A percentile compares a stretch with the other conserved stretches of the same genome.
Conservation (phyloP, 1,284 basidiomycete species). For the Heterobasidion annosum region DNA sequence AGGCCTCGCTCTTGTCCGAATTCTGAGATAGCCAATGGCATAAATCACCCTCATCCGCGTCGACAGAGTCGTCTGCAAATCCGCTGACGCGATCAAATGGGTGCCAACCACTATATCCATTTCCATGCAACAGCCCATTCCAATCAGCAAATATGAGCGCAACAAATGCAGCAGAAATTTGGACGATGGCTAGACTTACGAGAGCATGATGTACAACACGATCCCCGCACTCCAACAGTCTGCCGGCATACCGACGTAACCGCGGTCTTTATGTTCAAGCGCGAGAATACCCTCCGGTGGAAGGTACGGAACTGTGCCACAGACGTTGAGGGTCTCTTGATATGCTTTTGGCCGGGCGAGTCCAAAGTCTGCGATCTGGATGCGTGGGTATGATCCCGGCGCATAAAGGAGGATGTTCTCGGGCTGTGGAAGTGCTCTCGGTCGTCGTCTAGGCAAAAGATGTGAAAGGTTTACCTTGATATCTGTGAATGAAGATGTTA, state of each 20-base stretch:
- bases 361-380: constrained; percentile 82
- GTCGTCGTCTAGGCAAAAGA: background rate
- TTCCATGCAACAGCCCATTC: background rate
- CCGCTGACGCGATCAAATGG: constrained; percentile 39
- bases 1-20: constrained; percentile 42
- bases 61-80: constrained; percentile 9
- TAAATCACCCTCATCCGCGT: constrained; percentile 8
- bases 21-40: constrained; percentile 32
- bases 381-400: constrained; percentile 72
- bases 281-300: constrained; percentile 77
- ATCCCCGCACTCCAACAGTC: constrained; percentile 83
- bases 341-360: constrained; percentile 72
- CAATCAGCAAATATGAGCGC: background rate
- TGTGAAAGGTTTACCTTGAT: constrained; percentile 45
- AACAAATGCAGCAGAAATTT: constrained; percentile 2
- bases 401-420: constrained; percentile 77
- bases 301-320: constrained; percentile 78
- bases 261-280: constrained; percentile 58
- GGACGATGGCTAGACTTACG: constrained; percentile 32
- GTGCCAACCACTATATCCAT: constrained; percentile 9
- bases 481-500: constrained; percentile 32
- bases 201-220: constrained; percentile 72
- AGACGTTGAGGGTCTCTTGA: constrained; percentile 72
- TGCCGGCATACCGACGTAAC: constrained; percentile 71
- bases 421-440: constrained; percentile 35